Conservation (phyloP, 2,329 filamentous ascomycete species). For the Ophiocordyceps camponoti-saundersi region DNA sequence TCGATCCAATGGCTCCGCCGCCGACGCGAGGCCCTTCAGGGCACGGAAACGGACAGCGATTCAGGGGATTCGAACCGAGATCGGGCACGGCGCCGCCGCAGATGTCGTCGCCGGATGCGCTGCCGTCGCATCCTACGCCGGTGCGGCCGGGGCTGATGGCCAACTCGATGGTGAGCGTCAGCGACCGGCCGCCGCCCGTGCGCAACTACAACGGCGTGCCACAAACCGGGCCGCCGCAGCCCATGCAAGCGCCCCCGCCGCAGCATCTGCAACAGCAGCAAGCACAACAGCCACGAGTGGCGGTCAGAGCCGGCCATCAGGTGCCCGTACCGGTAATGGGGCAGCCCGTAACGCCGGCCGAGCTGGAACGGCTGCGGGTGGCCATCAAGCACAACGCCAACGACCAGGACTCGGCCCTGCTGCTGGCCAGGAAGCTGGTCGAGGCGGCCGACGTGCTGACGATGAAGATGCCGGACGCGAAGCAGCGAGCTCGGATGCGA, state of each 20-base stretch:
- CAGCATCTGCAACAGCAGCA: neutral
- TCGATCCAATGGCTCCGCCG: conserved; percentile 11
- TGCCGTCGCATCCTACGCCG: conserved; percentile 44
- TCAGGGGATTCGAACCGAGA: neutral
- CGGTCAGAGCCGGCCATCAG: conserved; percentile 1
- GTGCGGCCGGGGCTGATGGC: conserved; percentile 45
- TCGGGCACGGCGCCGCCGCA: conserved; percentile 12
- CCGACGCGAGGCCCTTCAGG: conserved; percentile 12
- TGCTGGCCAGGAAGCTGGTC: conserved; percentile 66
- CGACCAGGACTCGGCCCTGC: conserved; percentile 55
- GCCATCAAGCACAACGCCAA: conserved; percentile 52
- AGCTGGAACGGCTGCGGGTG: conserved; percentile 59
- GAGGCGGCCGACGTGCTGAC: conserved; percentile 70
- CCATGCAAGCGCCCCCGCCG: conserved; percentile 10
- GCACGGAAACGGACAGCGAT: neutral
- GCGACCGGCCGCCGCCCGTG: conserved; percentile 39
- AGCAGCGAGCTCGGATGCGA: conserved; percentile 54
- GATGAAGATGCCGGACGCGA: conserved; percentile 45
- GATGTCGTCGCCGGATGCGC: conserved; percentile 22
- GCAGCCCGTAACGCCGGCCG: conserved; percentile 54
- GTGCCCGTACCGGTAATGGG: conserved; percentile 2
- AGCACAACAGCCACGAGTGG: conserved; percentile 10
- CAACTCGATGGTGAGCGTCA: conserved; percentile 37
- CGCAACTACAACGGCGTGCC: conserved; percentile 36
- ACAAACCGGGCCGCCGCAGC: conserved; percentile 12